Conservation (phyloP, 1,284 basidiomycete species). For the Rhodofomes roseus region DNA sequence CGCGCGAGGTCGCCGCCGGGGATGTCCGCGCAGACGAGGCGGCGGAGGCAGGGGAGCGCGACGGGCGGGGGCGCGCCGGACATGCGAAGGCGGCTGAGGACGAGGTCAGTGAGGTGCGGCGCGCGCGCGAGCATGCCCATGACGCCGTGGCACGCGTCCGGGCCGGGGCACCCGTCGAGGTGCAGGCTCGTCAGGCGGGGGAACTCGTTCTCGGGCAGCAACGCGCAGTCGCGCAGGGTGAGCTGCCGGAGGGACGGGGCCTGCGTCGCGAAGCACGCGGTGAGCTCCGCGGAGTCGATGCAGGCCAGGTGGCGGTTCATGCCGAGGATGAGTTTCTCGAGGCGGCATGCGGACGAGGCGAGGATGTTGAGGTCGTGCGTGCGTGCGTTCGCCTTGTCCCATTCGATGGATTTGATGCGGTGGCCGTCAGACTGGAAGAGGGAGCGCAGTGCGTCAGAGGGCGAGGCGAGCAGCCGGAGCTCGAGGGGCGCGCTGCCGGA, state of each 20-base stretch:
- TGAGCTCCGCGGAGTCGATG: neutral
- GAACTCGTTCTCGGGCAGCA: neutral
- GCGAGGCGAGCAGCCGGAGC: neutral
- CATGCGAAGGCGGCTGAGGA: neutral
- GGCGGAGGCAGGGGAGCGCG: neutral
- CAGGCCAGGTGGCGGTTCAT: neutral
- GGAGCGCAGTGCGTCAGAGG: neutral
- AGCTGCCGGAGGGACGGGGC: neutral
- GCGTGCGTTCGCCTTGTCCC: neutral
- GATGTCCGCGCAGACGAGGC: neutral
- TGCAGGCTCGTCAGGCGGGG: neutral
- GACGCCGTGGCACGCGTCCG: neutral
- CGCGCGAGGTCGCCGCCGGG: neutral
- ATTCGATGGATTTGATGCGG: neutral
- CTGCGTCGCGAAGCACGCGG: neutral
- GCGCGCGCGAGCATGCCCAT: neutral
- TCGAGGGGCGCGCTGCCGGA: neutral
- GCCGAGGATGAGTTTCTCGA: neutral
- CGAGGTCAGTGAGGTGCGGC: neutral
- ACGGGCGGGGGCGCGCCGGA: neutral
- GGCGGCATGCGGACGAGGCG: neutral
- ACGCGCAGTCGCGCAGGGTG: neutral
- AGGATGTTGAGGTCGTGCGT: neutral
- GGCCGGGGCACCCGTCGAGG: neutral
- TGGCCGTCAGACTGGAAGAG: neutral